phyloP scores from a whole-genome alignment of 108 stramenopile species.

The Seminavis robusta region DNA sequence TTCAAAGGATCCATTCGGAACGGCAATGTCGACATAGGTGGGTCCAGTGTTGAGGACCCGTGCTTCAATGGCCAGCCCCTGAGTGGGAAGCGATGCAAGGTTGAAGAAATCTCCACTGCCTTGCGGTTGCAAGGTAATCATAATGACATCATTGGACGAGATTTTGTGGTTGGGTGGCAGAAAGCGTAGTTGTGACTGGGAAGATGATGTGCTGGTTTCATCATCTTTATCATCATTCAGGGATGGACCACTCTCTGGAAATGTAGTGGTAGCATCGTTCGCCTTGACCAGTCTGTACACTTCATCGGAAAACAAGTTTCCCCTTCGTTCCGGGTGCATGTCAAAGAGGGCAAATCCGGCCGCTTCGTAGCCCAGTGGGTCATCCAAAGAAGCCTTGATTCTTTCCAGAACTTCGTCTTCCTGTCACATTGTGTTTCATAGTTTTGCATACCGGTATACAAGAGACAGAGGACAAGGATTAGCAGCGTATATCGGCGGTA shows the following conservation, averaged over 20 bases:
- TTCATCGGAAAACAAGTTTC: constrained; percentile 83
- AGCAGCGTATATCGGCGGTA: too few relatives aligned
- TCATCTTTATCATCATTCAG: not conserved
- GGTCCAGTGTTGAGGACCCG: constrained; percentile 71
- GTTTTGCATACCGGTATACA: too few relatives aligned
- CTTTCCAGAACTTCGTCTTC: constrained; percentile 74
- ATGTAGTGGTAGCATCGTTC: constrained; percentile 59
- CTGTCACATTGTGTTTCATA: constrained; percentile 14
- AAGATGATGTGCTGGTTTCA: not conserved
- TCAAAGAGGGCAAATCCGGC: constrained; percentile 74
- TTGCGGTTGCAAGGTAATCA: constrained; percentile 73
- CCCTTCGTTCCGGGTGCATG: constrained; percentile 67
- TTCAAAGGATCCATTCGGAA: constrained; percentile 63
- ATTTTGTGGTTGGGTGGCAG: constrained; percentile 79
- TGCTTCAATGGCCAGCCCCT: constrained; percentile 61
- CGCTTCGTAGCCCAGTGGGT: constrained; percentile 62
- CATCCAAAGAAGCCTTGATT: constrained; percentile 62
- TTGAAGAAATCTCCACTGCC: constrained; percentile 81
- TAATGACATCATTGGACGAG: constrained; percentile 75
- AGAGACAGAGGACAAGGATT: too few relatives aligned
- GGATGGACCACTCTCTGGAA: not conserved
- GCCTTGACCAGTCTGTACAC: constrained; percentile 78
- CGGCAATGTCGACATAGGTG: constrained; percentile 72
- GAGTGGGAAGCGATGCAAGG: constrained; percentile 44
- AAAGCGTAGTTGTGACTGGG: not conserved